phyloP scores from a whole-genome alignment of 106 monocot genomes.

The Agapanthus africanus region DNA sequence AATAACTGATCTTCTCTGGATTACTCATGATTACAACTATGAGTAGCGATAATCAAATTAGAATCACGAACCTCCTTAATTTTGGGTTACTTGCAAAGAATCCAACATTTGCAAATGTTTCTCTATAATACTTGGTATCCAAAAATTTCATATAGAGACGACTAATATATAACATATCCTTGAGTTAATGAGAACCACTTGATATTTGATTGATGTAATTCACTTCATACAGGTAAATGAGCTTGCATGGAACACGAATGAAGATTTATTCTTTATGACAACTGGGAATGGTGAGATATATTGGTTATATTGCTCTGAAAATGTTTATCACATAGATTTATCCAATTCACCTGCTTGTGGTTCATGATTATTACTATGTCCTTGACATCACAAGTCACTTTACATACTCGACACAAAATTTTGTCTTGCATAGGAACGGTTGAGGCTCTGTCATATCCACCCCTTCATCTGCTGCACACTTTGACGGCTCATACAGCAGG shows the following conservation, averaged over 20 bases:
- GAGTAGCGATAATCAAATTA: neutral
- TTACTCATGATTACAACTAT: neutral
- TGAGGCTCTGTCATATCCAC: constrained; percentile 83
- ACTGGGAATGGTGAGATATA: constrained; percentile 96
- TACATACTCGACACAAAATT: neutral
- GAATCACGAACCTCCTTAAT: no score
- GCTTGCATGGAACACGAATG: constrained; percentile 96
- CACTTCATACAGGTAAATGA: constrained; percentile 61
- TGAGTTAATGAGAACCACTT: neutral
- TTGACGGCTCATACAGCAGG: constrained; percentile 93
- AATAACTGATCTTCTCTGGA: neutral
- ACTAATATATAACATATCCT: no score
- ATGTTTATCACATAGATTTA: neutral
- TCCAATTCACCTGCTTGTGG: neutral
- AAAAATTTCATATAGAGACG: no score
- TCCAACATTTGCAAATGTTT: no score
- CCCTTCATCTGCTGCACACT: constrained; percentile 60
- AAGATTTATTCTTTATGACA: constrained; percentile 88
- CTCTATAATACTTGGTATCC: no score
- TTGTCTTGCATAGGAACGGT: constrained; percentile 66
- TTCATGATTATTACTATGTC: neutral
- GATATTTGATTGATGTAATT: neutral
- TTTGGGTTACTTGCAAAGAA: no score
- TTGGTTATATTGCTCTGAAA: neutral
- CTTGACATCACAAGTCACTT: neutral